A percentile compares a stretch with the other conserved stretches of the same genome.
phyloP scores from a whole-genome alignment of 2,329 filamentous ascomycete genomes.

The Leptographium procerum region DNA sequence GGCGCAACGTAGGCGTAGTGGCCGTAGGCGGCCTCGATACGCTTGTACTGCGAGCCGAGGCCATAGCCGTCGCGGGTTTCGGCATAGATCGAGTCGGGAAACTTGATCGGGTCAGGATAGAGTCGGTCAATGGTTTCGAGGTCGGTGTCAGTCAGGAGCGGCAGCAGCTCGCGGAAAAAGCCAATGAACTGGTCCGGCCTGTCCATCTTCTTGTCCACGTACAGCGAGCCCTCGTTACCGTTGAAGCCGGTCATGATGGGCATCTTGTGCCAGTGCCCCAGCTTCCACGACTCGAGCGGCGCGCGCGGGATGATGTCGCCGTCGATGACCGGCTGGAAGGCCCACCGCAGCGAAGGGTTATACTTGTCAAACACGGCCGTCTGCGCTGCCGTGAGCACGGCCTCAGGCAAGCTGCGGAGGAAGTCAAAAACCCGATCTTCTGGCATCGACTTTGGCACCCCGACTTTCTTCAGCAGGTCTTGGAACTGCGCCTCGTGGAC shows the following conservation, averaged over 20 bases:
- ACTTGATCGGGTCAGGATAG: conserved; percentile 27
- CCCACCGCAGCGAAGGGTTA: conserved; percentile 25
- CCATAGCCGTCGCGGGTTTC: conserved; percentile 20
- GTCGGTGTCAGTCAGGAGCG: conserved; percentile 23
- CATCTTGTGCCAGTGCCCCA: conserved; percentile 18
- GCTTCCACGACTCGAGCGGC: conserved; percentile 16
- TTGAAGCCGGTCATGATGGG: conserved; percentile 32
- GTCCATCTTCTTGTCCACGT: conserved; percentile 26
- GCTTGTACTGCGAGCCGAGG: conserved; percentile 34
- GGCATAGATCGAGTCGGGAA: conserved; percentile 22
- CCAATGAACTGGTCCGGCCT: conserved; percentile 21
- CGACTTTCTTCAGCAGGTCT: conserved; percentile 33
- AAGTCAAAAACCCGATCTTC: conserved; percentile 32
- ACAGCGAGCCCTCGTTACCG: conserved; percentile 30
- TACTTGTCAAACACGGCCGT: conserved; percentile 22
- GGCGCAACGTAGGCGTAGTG: conserved; percentile 43
- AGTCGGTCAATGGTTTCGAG: conserved; percentile 23
- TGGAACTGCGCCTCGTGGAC: conserved; percentile 37
- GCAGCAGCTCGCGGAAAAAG: conserved; percentile 28
- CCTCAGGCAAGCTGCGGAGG: conserved; percentile 25
- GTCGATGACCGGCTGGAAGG: conserved; percentile 45
- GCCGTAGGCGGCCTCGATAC: conserved; percentile 40
- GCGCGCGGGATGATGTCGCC: conserved; percentile 17
- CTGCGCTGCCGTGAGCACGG: conserved; percentile 21
- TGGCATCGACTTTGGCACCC: conserved; percentile 30